phyloP scores from a whole-genome alignment of 225 moss, liverwort and hornwort species.

The Straminergon stramineum region DNA sequence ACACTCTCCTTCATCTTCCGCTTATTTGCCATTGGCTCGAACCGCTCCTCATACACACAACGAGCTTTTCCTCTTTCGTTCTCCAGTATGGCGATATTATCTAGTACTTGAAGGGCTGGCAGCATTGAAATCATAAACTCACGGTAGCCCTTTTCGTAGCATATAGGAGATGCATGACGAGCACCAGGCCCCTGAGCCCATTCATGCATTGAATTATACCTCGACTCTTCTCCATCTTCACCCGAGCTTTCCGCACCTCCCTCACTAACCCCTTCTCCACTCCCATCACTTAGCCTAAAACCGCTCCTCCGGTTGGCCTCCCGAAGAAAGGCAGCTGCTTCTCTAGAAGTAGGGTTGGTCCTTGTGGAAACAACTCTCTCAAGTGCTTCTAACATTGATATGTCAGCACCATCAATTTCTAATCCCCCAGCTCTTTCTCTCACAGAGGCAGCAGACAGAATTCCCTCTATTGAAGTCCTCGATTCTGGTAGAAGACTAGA shows the following conservation, averaged over 20 bases:
- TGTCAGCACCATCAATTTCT: conserved; percentile 18
- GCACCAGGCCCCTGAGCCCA: conserved; percentile 30
- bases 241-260: conserved; percentile 44
- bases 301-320: conserved; percentile 24
- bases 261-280: conserved; percentile 34
- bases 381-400: conserved; percentile 29
- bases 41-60: conserved; percentile 37
- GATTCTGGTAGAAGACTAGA: conserved; percentile 20
- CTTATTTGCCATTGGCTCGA: conserved; percentile 60
- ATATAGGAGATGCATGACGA: conserved; percentile 55
- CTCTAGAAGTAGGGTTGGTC: conserved; percentile 1
- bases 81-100: conserved; percentile 43
- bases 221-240: conserved; percentile 48
- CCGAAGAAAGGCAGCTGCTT: conserved; percentile 19
- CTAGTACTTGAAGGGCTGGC: conserved; percentile 49
- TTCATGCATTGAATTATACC: conserved; percentile 13
- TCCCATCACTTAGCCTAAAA: conserved; percentile 33
- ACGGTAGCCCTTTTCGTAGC: conserved; percentile 55
- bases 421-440: conserved; percentile 11
- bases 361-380: conserved; percentile 31
- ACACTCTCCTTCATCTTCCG: conserved; percentile 51
- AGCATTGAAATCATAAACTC: conserved; percentile 61
- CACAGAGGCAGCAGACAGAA: conserved; percentile 12
- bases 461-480: conserved; percentile 24
- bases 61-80: conserved; percentile 40